Evolutionary conservation across 805 yeast species (phyloP).

Genomic region (Soucietia sequanensis): DNA sequence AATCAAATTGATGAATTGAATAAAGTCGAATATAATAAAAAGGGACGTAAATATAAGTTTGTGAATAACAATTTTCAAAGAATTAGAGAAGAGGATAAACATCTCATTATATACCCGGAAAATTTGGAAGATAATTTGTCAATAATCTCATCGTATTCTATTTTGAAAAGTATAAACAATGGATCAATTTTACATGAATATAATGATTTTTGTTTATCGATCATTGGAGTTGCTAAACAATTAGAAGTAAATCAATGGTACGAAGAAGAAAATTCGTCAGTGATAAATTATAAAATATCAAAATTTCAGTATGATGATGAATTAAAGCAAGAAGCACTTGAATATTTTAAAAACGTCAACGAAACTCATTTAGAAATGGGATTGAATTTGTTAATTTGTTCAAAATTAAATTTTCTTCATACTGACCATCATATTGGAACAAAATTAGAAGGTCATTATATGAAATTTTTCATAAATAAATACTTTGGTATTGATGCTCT

Average conservation of each 20-base stretch:
- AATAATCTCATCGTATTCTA: slow-evolving; percentile 42
- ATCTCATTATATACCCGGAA: slow-evolving; percentile 39
- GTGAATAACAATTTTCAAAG: slow-evolving; percentile 49
- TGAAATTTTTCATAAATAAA: slow-evolving; percentile 36
- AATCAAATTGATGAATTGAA: slow-evolving; percentile 30
- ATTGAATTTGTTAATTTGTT: slow-evolving; percentile 39
- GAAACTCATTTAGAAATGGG: slow-evolving; percentile 42
- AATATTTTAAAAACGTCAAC: slow-evolving; percentile 25
- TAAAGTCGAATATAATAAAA: slow-evolving; percentile 36
- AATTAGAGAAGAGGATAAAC: slow-evolving; percentile 48
- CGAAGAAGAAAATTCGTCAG: slow-evolving; percentile 43
- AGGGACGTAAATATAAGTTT: slow-evolving; percentile 49
- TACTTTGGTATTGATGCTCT: slow-evolving; percentile 42
- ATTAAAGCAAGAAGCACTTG: slow-evolving; percentile 30
- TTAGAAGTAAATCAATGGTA: slow-evolving; percentile 51
- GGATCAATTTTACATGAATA: slow-evolving; percentile 35
- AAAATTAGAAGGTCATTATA: slow-evolving; percentile 44
- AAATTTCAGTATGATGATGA: slow-evolving; percentile 27
- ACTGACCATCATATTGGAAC: slow-evolving; percentile 56
- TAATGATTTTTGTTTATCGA: slow-evolving; percentile 45
- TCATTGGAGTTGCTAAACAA: slow-evolving; percentile 50
- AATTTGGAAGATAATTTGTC: slow-evolving; percentile 31
- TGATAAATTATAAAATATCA: slow-evolving; percentile 33
- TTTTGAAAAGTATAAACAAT: slow-evolving; percentile 33
- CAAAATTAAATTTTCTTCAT: slow-evolving; percentile 52